Evolutionary conservation across 306 rosid genomes (phyloP).

Genomic region (Vigna reflexopilosa): DNA sequence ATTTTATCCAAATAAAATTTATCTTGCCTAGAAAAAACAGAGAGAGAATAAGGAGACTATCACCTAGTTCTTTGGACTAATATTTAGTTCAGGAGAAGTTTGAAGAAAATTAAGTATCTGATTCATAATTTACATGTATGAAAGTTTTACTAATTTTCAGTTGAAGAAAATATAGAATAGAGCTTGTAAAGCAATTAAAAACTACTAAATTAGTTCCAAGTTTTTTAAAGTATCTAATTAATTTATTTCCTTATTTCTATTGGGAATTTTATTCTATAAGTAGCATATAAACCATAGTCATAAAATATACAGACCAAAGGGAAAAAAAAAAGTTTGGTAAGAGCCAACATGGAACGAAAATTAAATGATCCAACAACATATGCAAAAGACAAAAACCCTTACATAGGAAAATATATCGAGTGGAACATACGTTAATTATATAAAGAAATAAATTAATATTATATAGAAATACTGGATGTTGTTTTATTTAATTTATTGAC

Average conservation of each 20-base stretch:
- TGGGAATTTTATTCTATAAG: background rate
- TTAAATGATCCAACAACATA: background rate
- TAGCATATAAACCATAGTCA: background rate
- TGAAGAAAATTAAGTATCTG: background rate
- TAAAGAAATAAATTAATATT: background rate
- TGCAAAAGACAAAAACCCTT: constrained; percentile 35
- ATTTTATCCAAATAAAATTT: too few species aligned
- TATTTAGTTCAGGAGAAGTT: background rate
- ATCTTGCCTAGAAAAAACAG: too few species aligned
- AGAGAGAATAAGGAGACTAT: too few species aligned
- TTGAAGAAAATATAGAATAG: too few species aligned
- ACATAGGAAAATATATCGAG: constrained; percentile 12
- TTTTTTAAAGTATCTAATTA: background rate
- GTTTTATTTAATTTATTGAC: constrained; percentile 14
- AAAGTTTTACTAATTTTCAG: too few species aligned
- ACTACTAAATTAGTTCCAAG: too few species aligned
- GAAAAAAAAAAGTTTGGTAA: background rate
- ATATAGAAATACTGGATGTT: background rate
- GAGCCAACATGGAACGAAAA: background rate
- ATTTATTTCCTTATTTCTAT: background rate
- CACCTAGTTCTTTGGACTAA: too few species aligned
- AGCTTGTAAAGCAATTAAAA: too few species aligned
- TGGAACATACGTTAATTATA: background rate
- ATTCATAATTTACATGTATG: background rate
- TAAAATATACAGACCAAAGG: background rate